These are phyloP conservation scores for Clonostachys chloroleuca DNA, from an alignment of 2,329 filamentous ascomycete genomes.

Conservation along the genomic window DNA sequence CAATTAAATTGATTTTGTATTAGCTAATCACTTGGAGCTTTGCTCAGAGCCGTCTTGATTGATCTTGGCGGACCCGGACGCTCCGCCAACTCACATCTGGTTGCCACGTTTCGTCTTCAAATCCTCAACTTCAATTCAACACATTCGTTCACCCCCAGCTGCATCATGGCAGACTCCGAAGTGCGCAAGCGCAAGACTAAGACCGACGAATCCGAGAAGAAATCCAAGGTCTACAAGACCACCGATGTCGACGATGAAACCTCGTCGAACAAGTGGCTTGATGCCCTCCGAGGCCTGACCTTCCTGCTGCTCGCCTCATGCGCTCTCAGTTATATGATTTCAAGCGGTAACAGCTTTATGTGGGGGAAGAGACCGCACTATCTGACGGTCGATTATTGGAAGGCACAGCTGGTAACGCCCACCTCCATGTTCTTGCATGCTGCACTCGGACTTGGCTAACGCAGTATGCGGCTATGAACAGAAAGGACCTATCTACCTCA, in stretches of 20 bases:
- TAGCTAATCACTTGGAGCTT: no score
- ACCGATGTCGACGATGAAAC: conserved; percentile 58
- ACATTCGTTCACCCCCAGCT: neutral
- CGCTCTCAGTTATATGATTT: conserved; percentile 73
- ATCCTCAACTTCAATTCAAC: no score
- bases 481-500: conserved; percentile 63
- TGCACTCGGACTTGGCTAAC: neutral
- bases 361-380: conserved; percentile 65
- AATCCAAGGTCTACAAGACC: conserved; percentile 2
- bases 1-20: no score
- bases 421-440: neutral
- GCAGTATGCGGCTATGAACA: conserved; percentile 13
- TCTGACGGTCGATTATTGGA: conserved; percentile 53
- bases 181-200: conserved; percentile 38
- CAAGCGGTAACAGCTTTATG: conserved; percentile 62
- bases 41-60: no score
- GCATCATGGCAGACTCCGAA: conserved; percentile 27
- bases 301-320: conserved; percentile 63
- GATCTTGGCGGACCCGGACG: no score
- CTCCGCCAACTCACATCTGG: no score
- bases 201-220: conserved; percentile 9
- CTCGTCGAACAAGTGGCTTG: conserved; percentile 47
- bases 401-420: conserved; percentile 52
- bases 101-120: no score
- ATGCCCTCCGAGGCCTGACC: conserved; percentile 64